phyloP scores from a whole-genome alignment of 768 basidiomycete genomes.

The Cystobasidiopsis lactophilus region DNA sequence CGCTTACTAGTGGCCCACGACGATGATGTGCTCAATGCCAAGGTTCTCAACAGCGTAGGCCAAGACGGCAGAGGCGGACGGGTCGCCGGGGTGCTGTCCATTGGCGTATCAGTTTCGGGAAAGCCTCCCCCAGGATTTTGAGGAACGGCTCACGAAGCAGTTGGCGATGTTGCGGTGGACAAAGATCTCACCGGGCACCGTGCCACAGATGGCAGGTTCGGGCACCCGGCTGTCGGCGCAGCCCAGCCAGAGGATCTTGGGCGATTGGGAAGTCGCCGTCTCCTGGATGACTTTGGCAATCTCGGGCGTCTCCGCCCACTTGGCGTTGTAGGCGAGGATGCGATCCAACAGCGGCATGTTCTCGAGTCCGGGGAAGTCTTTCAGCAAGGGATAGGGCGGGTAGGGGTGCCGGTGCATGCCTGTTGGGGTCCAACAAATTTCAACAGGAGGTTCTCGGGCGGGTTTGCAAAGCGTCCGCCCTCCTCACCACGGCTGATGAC shows the following conservation, averaged over 20 bases:
- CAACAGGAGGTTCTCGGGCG: too few relatives aligned
- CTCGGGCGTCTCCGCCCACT: not conserved
- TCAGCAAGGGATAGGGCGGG: too few relatives aligned
- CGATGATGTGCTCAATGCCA: conserved; percentile 19
- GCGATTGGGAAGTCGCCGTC: not conserved
- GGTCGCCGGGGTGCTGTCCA: conserved; percentile 17
- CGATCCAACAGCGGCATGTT: not conserved
- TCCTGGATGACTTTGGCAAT: not conserved
- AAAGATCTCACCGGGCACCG: conserved; percentile 20
- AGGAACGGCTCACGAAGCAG: not conserved
- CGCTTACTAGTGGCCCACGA: conserved; percentile 9
- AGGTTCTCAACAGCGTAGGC: conserved; percentile 19
- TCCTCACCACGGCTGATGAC: too few relatives aligned
- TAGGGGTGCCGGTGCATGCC: too few relatives aligned
- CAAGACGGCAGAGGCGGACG: conserved; percentile 15
- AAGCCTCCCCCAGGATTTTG: too few relatives aligned
- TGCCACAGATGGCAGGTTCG: conserved; percentile 8
- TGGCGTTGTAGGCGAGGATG: not conserved
- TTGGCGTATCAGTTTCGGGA: too few relatives aligned
- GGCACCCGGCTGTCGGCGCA: not conserved
- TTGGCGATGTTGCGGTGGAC: conserved; percentile 21
- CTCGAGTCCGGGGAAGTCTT: too few relatives aligned
- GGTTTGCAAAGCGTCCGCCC: too few relatives aligned
- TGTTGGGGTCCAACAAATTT: too few relatives aligned
- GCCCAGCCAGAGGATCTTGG: not conserved